Percentiles rank a stretch among this genome's conserved stretches.
Evolutionary conservation across 441 rosid species (phyloP).

Genomic region (Biscutella laevigata): DNA sequence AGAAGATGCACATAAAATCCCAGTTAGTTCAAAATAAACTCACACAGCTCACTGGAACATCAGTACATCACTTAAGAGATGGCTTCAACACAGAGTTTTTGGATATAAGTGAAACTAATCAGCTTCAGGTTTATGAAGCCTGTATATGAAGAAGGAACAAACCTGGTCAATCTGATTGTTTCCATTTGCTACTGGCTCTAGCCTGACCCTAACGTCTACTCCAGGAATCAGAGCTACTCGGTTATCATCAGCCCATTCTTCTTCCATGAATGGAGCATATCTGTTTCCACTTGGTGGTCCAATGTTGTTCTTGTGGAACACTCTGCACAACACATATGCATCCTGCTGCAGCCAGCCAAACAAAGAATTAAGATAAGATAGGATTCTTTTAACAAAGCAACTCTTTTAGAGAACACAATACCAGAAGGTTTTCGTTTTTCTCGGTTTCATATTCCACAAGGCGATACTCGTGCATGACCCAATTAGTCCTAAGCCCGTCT

Average conservation of each 20-base stretch:
- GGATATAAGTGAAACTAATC: slow-evolving; percentile 11
- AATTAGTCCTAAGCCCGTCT: slow-evolving; percentile 75
- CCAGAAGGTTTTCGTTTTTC: slow-evolving; percentile 45
- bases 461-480: slow-evolving; percentile 98
- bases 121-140: not conserved
- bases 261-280: slow-evolving; percentile 83
- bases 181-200: slow-evolving; percentile 34
- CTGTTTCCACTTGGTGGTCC: slow-evolving; percentile 89
- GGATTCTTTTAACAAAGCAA: not conserved
- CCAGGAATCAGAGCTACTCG: slow-evolving; percentile 55
- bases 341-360: slow-evolving; percentile 43
- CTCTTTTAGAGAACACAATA: slow-evolving; percentile 14
- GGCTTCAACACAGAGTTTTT: not conserved
- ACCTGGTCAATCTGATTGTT: slow-evolving; percentile 40
- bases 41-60: not conserved
- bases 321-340: slow-evolving; percentile 74
- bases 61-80: not conserved
- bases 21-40: too few species aligned
- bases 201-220: slow-evolving; percentile 31
- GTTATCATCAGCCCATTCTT: slow-evolving; percentile 77
- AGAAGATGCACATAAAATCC: not conserved
- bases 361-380: slow-evolving; percentile 2
- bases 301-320: slow-evolving; percentile 78
- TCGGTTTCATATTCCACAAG: slow-evolving; percentile 61
- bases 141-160: slow-evolving; percentile 12